Evolutionary conservation across 2,329 filamentous ascomycete genomes (phyloP), one percentile per base, ranked within the genome.

Genomic region (Fusarium veterinarium): DNA sequence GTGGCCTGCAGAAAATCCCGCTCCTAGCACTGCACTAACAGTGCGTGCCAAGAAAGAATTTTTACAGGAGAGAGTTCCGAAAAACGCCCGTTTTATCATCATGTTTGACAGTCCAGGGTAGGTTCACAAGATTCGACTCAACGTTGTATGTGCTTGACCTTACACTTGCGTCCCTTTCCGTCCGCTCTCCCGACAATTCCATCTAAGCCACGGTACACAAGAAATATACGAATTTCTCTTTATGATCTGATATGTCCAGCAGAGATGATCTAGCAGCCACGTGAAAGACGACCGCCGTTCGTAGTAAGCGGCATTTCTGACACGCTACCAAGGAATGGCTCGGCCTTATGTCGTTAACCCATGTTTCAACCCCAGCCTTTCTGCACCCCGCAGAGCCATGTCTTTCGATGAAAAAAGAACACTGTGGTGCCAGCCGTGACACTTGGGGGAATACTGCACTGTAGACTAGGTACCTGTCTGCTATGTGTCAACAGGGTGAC

Each of bases 321-420:
- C 51, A 44, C 40, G n/a, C 35, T 49, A 67, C 23, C 53, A 55
- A 42, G 52, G 28, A n/a, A 44, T 31, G 13, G 19, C 33, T 58
- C 37, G 64, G 49, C 51, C 45, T 64, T 35, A 35, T 25, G 33
- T 23, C 40, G 23, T 35, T 30, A 28, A 63, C 44, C 65, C 67
- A 46, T 48, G 66, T 44, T 42, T 28, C 10, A 45, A 52, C 62
- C 67, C 67, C 65, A 38, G 66, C 52, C 40, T 56, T 64, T 53
- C 67, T 70, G 67, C 53, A 70, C 67, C 67, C 67, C 65, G n/a
- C 66, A 66, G 64, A 68, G 33, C 33, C 40, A 69, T 33, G 65
- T 69, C 51, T 69, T 28, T 12, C 20, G 52, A 30, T 9, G n/a
- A 35, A 23, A 44, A 23, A 30, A 31, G 42, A 48, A 49, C 30